Evolutionary conservation across 805 yeast species (phyloP), one percentile per base, ranked within the genome.

Genomic region (Yarrowia deformans): DNA sequence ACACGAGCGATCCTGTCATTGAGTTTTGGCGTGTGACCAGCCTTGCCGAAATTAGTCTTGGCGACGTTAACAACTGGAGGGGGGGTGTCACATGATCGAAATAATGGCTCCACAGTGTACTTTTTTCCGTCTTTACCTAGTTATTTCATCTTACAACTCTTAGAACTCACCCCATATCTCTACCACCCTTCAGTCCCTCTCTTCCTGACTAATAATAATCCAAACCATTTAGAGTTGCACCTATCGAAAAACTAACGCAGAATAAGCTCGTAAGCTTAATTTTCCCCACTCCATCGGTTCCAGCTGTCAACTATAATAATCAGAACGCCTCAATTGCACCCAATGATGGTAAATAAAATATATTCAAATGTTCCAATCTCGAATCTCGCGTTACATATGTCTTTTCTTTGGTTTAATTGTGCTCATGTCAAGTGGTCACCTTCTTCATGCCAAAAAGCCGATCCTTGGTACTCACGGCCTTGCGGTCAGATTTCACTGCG

Each of bases 401-500:
- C 43, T 54, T 19, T 37, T 39, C 48, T 43, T 23, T 23, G 29
- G 29, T 45, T 19, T 45, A 18, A 5, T 45, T 19, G 16, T 45
- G 12, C 29, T 18, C 23, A 2, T 2, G 12, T 55, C 66, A 58
- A 7, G 52, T 60, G 34, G 66, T 60, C 52, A 60, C 66, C 45
- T 60, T 60, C 8, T 60, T 60, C 66, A 60, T 63, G 23, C 68
- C 68, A 40, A 63, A 63, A 1, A 63, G 46, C 29, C 68, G 45
- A 37, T 63, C 68, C 39, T 63, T 63, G 48, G 68, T 63, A 8
- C 48, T 37, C 29, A 63, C 68, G 39, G 68, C 48, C 42, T 60
- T 60, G 16, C 66, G 52, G 19, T 60, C 66, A 37, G 68, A 63
- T 48, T 63, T 63, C 68, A 63, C 68, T 63, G 68, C 68, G 23